Evolutionary conservation across 345 rosid species (phyloP).

Genomic region (Brassica juncea): DNA sequence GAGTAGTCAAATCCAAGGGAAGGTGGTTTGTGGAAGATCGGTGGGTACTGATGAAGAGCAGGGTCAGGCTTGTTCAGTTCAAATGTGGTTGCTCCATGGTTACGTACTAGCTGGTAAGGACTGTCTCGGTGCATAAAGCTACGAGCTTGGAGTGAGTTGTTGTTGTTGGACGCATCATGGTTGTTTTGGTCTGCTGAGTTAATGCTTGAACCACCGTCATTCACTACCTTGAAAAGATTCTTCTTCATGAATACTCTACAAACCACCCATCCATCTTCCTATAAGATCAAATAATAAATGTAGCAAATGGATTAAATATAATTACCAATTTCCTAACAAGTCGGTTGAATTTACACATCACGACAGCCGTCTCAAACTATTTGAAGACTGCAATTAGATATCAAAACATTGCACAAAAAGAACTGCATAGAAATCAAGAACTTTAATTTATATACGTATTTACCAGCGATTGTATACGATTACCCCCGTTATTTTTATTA

Average conservation of each 20-base stretch:
- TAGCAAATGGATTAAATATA: neutral
- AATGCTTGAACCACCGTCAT: slow-evolving; percentile 57
- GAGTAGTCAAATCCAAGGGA: slow-evolving; percentile 46
- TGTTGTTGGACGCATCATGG: slow-evolving; percentile 43
- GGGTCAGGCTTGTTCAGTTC: slow-evolving; percentile 72
- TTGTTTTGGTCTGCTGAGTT: slow-evolving; percentile 60
- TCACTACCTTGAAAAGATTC: slow-evolving; percentile 70
- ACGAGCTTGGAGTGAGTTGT: slow-evolving; percentile 43
- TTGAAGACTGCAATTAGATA: neutral
- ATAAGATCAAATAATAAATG: slow-evolving; percentile 18
- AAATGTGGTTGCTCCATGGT: slow-evolving; percentile 43
- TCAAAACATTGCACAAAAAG: neutral
- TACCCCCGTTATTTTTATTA: neutral
- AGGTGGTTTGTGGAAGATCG: slow-evolving; percentile 48
- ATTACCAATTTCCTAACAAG: neutral
- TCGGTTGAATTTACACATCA: neutral
- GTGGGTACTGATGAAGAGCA: slow-evolving; percentile 62
- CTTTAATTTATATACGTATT: neutral
- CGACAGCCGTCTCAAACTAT: neutral
- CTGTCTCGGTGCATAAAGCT: slow-evolving; percentile 56
- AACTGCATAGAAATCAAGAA: neutral
- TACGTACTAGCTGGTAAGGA: slow-evolving; percentile 53
- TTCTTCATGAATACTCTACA: slow-evolving; percentile 94
- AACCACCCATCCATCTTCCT: slow-evolving; percentile 99
- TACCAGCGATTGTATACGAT: neutral